Base-by-base conservation (phyloP, 2,329 filamentous ascomycete genomes). In the Magnaporthiopsis incrustans region DNA sequence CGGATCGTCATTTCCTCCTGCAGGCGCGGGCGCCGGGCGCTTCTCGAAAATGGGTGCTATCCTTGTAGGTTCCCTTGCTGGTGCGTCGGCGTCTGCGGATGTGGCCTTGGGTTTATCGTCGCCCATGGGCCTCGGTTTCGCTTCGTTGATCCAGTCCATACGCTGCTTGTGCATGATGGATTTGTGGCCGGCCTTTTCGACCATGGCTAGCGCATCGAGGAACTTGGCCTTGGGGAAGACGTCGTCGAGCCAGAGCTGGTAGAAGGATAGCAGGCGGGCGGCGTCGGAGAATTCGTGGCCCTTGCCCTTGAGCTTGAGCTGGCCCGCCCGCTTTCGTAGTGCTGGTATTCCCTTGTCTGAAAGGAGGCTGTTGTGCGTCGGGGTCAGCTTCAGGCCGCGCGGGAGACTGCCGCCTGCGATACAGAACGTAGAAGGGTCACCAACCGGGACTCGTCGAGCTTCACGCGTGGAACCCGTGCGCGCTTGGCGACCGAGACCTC, bases 211-310 rank as follows among this genome's bases (percentile, higher is more conserved):
- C 3, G 90, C 95, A 71, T 99, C 95, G 60, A 90, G 84, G 71
- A 99, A 99, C 71, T 92, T 94, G 6, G 94, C 95, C 72, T 96
- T 92, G 15, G 95, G 95, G 72, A 93, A 99, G 15, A 99, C 81
- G 72, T 97, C 92, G 76, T 99, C 94, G 2, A 99, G 89, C 95
- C 95, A 99, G 64, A 97, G 77, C 74, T 98, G 95, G 73, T 98
- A 99, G 73, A 96, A 91, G 30, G 90, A 91, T 60, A 99, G 82
- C 30, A 99, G 82, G 22, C 88, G 86, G 0, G 88, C 85, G 14
- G 92, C 86, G 73, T 99, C 95, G 25, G 89, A 88, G 76, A 95
- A 98, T 88, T 99, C 95, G 73, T 98, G 91, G 0, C 93, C 94
- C 75, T 96, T 98, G 61, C 95, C 95, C 73, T 94, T 96, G 69